Percentiles rank a stretch among this genome's conserved stretches.
Evolutionary conservation across 441 rosid genomes (phyloP).

Genomic region (Brassica balearica): DNA sequence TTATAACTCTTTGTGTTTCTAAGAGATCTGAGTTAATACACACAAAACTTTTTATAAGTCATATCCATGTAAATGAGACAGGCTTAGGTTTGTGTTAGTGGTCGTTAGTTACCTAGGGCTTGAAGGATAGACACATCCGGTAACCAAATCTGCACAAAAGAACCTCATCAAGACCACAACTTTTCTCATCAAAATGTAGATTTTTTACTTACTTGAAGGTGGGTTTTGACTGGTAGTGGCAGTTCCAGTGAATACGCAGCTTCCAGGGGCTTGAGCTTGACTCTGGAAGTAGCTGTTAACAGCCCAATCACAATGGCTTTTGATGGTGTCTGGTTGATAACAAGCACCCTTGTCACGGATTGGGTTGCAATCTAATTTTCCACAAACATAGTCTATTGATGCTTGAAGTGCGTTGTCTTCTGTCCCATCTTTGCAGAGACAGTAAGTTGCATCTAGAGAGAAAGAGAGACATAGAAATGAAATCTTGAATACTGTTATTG

Average conservation of each 20-base stretch:
- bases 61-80: conserved; percentile 18
- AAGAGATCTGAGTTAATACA: too few relatives aligned
- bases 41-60: background rate
- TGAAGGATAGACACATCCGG: conserved; percentile 66
- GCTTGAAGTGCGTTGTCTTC: conserved; percentile 65
- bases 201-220: conserved; percentile 56
- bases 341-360: conserved; percentile 72
- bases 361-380: conserved; percentile 83
- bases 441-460: conserved; percentile 70
- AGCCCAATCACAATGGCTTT: conserved; percentile 90
- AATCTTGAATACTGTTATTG: background rate
- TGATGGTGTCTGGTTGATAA: conserved; percentile 79
- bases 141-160: conserved; percentile 52
- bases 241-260: conserved; percentile 77
- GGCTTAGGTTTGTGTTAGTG: conserved; percentile 20
- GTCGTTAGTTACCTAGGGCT: conserved; percentile 58
- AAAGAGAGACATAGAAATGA: background rate
- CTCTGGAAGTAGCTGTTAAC: conserved; percentile 92
- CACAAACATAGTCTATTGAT: conserved; percentile 90
- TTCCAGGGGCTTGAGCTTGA: conserved; percentile 61
- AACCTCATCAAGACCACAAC: conserved; percentile 23
- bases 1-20: too few relatives aligned
- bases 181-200: background rate
- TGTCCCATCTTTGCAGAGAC: conserved; percentile 80
- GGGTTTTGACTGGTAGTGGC: conserved; percentile 58